Percentiles rank a stretch among this genome's conserved stretches.
Conservation (phyloP, 176 grass and related monocot genomes). For the Olyra latifolia region DNA sequence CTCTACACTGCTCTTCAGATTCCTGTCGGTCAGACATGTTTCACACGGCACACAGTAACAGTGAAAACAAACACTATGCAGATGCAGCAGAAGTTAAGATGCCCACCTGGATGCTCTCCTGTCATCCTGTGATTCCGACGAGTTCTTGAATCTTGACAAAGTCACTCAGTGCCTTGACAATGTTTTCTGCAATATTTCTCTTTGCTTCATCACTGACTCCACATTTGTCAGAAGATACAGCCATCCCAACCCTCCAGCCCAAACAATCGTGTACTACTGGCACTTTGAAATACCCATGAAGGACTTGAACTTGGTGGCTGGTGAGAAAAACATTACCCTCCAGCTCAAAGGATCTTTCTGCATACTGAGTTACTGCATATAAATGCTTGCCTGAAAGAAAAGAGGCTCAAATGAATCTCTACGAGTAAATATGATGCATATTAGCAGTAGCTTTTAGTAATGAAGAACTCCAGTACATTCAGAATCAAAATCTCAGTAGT, state of each 20-base stretch:
- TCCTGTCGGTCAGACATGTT: conserved; percentile 40
- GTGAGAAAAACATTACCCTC: conserved; percentile 31
- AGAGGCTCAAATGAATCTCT: background rate
- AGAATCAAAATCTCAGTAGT: conserved; percentile 6
- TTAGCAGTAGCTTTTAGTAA: background rate
- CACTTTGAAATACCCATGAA: conserved; percentile 48
- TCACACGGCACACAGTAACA: conserved; percentile 42
- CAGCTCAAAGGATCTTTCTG: conserved; percentile 45
- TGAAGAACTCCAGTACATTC: conserved; percentile 6
- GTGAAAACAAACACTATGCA: conserved; percentile 41
- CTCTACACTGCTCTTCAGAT: conserved; percentile 43
- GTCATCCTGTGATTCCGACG: conserved; percentile 30
- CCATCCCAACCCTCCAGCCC: conserved; percentile 36
- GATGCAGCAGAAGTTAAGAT: conserved; percentile 40
- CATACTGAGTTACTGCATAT: conserved; percentile 24
- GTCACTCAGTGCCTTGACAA: conserved; percentile 32
- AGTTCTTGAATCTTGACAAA: conserved; percentile 44
- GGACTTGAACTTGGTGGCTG: conserved; percentile 18
- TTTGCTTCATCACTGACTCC: conserved; percentile 48
- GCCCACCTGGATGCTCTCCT: conserved; percentile 50
- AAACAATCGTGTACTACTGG: too few species aligned
- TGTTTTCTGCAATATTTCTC: conserved; percentile 44
- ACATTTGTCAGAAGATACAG: conserved; percentile 50
- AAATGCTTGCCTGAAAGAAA: conserved; percentile 10
- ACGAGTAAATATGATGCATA: background rate